Evolutionary conservation across 306 rosid genomes (phyloP).

Genomic region (Vigna reflexopilosa): DNA sequence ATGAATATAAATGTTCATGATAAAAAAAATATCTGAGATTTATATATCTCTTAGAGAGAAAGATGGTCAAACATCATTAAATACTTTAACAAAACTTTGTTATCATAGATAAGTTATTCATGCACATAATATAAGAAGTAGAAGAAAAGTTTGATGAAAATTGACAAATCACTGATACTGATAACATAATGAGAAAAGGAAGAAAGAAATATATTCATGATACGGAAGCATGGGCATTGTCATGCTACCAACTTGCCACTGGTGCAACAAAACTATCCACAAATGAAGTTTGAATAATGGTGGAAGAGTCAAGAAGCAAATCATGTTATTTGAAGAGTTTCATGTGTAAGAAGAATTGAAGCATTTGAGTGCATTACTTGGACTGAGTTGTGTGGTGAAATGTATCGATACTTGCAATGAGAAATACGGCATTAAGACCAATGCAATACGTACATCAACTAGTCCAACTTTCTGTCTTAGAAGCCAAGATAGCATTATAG

Average conservation of each 20-base stretch:
- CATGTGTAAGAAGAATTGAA: slow-evolving; percentile 1
- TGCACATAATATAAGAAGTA: too few relatives aligned
- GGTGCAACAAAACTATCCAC: slow-evolving; percentile 37
- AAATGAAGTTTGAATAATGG: slow-evolving; percentile 47
- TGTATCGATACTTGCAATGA: slow-evolving; percentile 13
- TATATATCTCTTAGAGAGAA: too few relatives aligned
- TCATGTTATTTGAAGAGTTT: slow-evolving; percentile 2
- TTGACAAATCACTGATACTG: too few relatives aligned
- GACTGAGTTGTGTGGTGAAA: background rate
- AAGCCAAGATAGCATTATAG: slow-evolving; percentile 9
- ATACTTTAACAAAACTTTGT: too few relatives aligned
- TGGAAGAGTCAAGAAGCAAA: slow-evolving; percentile 10
- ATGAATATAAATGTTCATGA: too few relatives aligned
- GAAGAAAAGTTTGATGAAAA: too few relatives aligned
- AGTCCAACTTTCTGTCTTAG: slow-evolving; percentile 32
- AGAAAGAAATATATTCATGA: background rate
- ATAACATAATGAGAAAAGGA: too few relatives aligned
- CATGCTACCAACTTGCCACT: slow-evolving; percentile 29
- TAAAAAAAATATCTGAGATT: too few relatives aligned
- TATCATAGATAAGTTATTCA: too few relatives aligned
- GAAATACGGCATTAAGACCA: slow-evolving; percentile 21
- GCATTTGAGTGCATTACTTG: slow-evolving; percentile 26
- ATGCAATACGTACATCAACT: background rate
- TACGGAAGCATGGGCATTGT: slow-evolving; percentile 44
- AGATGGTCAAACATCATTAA: too few relatives aligned